Evolutionary conservation across 2,329 filamentous ascomycete genomes (phyloP), one percentile per base, ranked within the genome.

Genomic region (Alternaria postmessia): DNA sequence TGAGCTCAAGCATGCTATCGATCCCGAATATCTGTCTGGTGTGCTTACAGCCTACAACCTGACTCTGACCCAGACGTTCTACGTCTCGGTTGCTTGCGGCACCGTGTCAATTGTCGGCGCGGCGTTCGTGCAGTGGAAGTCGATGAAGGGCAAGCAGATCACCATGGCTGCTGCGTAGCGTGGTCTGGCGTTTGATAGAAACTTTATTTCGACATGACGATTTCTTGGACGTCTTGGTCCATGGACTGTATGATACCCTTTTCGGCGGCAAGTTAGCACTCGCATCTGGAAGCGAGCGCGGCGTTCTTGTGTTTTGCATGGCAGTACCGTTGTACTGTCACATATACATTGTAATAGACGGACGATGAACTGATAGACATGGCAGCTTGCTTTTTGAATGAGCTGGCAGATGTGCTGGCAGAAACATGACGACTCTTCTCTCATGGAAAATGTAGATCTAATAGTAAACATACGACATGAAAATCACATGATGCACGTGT

Each of bases 11-110:
- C 64, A 72, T 42, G 73, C 80, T 2, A 26, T 79, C 84, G 53
- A 52, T 0, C 64, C 76, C 0, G 67, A 86, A 60, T 85, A 82
- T 59, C 74, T 89, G 5, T 70, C 75, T 2, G 78, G 80, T 0
- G 88, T 93, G 8, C 79, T 88, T 1, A 64, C 80, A 0, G 89
- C 88, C 0, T 92, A 92, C 78, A 91, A 91, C 70, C 73, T 80
- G 24, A 82, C 88, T 0, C 75, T 92, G 38, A 82, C 83, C 2
- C 78, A 83, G 59, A 84, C 84, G 1, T 92, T 90, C 71, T 85
- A 86, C 62, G 85, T 91, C 8, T 84, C 82, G 2, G 79, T 89
- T 7, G 83, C 85, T 2, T 78, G 88, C 69, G 81, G 83, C 0
- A 80, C 80, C 7, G 57, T 89, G 8, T 84, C 82, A 5, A 80